These are phyloP conservation scores for Dictyostelium firmibasis DNA, from an alignment of 78 protist genomes.

Conservation along the genomic window DNA sequence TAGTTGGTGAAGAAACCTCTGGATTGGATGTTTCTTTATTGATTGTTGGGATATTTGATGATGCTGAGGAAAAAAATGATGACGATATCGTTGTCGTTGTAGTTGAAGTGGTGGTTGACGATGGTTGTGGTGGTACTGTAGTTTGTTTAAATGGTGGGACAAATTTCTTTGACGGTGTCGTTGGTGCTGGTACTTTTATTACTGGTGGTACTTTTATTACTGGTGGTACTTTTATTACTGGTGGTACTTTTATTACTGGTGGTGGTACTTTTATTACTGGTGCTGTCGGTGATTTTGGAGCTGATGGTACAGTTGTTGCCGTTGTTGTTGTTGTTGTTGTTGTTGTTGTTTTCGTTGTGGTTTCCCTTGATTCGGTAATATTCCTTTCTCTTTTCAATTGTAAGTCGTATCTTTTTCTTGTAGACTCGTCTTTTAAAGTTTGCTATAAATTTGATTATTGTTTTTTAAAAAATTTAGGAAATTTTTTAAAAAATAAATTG, in stretches of 20 bases:
- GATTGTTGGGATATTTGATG: not conserved
- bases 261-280: too few relatives aligned
- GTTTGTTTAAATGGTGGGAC: not conserved
- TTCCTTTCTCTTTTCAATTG: not conserved
- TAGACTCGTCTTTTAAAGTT: not conserved
- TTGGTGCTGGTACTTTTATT: not conserved
- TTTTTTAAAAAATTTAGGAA: not conserved
- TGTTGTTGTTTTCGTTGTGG: not conserved
- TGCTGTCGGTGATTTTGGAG: not conserved
- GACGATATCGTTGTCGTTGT: not conserved
- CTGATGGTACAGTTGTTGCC: not conserved
- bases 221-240: not conserved
- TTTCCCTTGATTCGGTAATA: not conserved
- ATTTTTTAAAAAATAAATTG: not conserved
- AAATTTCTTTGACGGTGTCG: not conserved
- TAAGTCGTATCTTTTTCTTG: slow-evolving; percentile 1
- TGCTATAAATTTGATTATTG: not conserved
- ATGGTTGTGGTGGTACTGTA: not conserved
- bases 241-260: not conserved
- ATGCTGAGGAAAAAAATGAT: not conserved
- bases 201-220: not conserved
- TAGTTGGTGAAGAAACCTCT: not conserved
- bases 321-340: not conserved
- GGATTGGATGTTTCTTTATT: not conserved
- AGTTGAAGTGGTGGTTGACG: not conserved